Evolutionary conservation across 176 grass and related monocot species (phyloP), one percentile per base, ranked within the genome.

Genomic region (Avena sativa): DNA sequence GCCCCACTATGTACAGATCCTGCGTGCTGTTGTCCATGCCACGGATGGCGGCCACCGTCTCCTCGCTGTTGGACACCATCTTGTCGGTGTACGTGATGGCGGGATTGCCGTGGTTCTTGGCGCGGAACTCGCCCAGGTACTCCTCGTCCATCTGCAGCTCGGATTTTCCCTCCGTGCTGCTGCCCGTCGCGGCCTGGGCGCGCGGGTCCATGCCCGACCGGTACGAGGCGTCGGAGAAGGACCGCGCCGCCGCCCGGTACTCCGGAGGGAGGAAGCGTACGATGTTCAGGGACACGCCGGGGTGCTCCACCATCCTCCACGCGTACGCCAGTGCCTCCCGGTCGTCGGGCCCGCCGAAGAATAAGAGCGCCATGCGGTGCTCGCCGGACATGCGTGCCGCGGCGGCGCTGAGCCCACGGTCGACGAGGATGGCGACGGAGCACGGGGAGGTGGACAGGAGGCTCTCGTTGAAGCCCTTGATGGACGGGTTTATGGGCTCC

Each of bases 321-420:
- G 89, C 90, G 87, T 87, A 92, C 9, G 90, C 84, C 8, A 94
- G 90, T 19, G 86, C 90, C 65, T 97, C 95, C 1, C 95, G 92
- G 79, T 97, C 92, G 83, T 97, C 92, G n/a, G 93, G 91, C 20
- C 90, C 93, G 65, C 91, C 93, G 79, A 95, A 95, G 91, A 93
- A 95, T 66, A 93, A 89, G 46, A 95, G 79, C 30, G 92, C 89
- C 0, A 92, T 73, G 65, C 87, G 85, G 87, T 90, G 90, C 28
- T 74, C 76, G 20, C 9, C 23, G 2, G 79, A 56, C 80, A 86
- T 68, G 60, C 91, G 80, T 21, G 78, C 85, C 9, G 83, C 62
- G 19, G 83, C 80, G 59, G 88, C 87, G 82, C 90, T 94, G 65
- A 97, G 86, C 8, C 95, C 92, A 4, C 86, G 90, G 86, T 97